Base-by-base conservation (phyloP, 768 basidiomycete species). In the Agrocybe praecox region DNA sequence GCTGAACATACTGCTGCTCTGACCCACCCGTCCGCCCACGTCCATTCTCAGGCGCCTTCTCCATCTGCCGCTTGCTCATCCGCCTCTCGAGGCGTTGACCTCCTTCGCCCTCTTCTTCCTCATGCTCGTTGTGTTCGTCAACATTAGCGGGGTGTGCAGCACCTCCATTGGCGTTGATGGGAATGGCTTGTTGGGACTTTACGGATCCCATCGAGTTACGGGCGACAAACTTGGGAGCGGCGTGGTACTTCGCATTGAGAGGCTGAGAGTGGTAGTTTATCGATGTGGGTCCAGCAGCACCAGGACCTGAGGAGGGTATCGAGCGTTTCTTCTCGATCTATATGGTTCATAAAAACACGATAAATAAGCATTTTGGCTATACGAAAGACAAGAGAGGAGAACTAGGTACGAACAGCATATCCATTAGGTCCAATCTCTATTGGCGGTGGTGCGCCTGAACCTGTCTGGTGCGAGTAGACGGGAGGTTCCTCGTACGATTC, bases 401-500 rank as follows among this genome's bases (percentile, higher is more conserved):
- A 56, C 36, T 43, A 47, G 55, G n/a, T 17, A 80, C 87, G 71
- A 64, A 91, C 90, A 60, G 79, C 70, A 65, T 86, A 89, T 43
- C 87, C 88, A 67, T 87, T 84, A 49, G 67, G 69, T 2, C 74
- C 77, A 49, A 65, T 75, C 65, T 81, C 80, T 44, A 79, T 50
- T 4, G 49, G 52, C 7, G 55, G 40, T 10, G 46, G 33, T 9
- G 67, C 32, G 67, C 74, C 26, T 22, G 36, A 29, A 70, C 58
- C 79, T 77, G 34, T 69, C 72, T 6, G 77, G 45, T 81, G 78
- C 8, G 82, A 72, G 69, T 93, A 89, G 43, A 82, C 83, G 26
- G 90, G 89, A 0, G 85, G 86, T 21, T 78, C 81, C 14, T 70
- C 73, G 36, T 82, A 83, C n/a, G 72, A 77, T 2, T 74, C 77